phyloP scores from a whole-genome alignment of 1,284 basidiomycete species.

The Crepidotus sp. region DNA sequence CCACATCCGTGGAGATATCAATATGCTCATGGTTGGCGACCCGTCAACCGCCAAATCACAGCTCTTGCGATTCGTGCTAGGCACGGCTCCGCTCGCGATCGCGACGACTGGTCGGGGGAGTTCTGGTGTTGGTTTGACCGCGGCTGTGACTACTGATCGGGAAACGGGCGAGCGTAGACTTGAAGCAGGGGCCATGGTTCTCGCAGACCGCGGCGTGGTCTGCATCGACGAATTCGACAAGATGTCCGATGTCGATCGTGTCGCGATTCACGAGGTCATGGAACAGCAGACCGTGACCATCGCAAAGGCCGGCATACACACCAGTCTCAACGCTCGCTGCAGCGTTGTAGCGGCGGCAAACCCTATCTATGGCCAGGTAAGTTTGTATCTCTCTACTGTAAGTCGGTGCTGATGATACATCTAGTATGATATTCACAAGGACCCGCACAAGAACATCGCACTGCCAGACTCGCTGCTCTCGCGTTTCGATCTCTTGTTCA shows the following conservation, averaged over 20 bases:
- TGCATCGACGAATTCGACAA: conserved; percentile 99
- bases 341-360: conserved; percentile 98
- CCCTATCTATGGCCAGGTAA: conserved; percentile 94
- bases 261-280: conserved; percentile 99
- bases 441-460: conserved; percentile 98
- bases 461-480: conserved; percentile 97
- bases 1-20: conserved; percentile 99
- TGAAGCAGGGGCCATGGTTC: conserved; percentile 98
- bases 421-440: conserved; percentile 98
- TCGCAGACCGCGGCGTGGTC: conserved; percentile 98
- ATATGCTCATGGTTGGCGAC: conserved; percentile 98
- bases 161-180: conserved; percentile 95
- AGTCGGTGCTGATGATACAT: conserved; percentile 5
- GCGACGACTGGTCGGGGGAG: conserved; percentile 97
- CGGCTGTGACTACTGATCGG: conserved; percentile 97
- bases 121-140: conserved; percentile 97
- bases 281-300: conserved; percentile 99
- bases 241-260: conserved; percentile 97
- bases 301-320: conserved; percentile 98
- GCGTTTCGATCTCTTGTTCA: conserved; percentile 97
- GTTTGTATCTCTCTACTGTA: conserved; percentile 20
- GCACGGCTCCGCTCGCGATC: conserved; percentile 94
- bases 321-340: conserved; percentile 94
- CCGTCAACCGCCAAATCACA: conserved; percentile 98
- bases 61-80: conserved; percentile 91